Base-by-base conservation (phyloP, 1,139 yeast species). In the Saccharomyces hybrid region DNA sequence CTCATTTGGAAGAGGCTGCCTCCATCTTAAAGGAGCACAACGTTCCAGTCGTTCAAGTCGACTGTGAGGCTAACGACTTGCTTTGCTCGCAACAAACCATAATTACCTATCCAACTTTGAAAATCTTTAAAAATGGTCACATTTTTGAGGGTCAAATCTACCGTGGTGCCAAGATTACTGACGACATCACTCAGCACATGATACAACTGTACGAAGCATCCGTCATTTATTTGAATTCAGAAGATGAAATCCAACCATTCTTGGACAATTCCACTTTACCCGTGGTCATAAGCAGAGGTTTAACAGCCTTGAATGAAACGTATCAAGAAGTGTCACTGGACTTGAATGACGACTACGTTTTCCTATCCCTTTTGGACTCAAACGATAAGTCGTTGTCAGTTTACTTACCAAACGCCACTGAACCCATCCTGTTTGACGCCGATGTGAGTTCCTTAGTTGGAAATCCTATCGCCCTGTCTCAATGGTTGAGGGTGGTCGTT, bases 61-160 rank as follows among this genome's bases (percentile, higher is more conserved):
- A 95, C 75, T 93, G 99, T 78, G 85, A 91, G 49, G 89, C 81
- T 65, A 88, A 91, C 65, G 83, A 81, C 67, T 86, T 81, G 34
- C 78, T 93, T 60, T 93, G 99, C 74, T 76, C 79, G 62, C 79
- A 81, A 57, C 84, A 81, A 62, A 90, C 82, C 55, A 80, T 93
- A 64, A 81, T 78, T 71, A 97, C 97, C 50, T 95, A 88, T 77
- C 99, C 99, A 63, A 85, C 96, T 46, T 76, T 93, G 73, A 87
- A 87, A 75, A 81, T 91, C 48, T 85, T 88, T 76, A 85, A 86
- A 71, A 88, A 90, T 56, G 71, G 74, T 49, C 78, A 76, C 53
- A 64, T 70, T 23, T 65, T 69, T 23, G 57, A 69, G 27, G 79
- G 82, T 25, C 71, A 75, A 48, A 86, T 81, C 60, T 93, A 90